phyloP scores from a whole-genome alignment of 208 protist species.

The Naegleria gruberi region DNA sequence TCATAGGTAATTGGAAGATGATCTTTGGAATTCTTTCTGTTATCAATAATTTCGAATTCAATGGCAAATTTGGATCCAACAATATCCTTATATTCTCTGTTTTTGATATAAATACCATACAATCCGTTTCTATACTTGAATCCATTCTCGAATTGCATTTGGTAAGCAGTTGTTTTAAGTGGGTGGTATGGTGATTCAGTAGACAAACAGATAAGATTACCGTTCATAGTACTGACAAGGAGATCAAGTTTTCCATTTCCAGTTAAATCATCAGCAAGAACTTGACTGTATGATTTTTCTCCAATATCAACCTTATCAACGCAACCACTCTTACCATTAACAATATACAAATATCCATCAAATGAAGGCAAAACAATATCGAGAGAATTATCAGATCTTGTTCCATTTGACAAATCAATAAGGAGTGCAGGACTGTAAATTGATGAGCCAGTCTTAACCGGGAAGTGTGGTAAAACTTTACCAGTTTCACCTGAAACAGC shows the following conservation, averaged over 20 bases:
- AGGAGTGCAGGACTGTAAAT: background rate
- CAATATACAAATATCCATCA: constrained; percentile 74
- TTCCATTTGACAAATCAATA: background rate
- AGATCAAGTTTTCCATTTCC: constrained; percentile 75
- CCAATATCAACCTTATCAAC: constrained; percentile 74
- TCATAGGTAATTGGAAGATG: background rate
- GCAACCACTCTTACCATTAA: constrained; percentile 61
- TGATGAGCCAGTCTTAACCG: constrained; percentile 32
- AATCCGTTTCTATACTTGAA: background rate
- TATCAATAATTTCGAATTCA: constrained; percentile 13
- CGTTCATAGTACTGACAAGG: constrained; percentile 67
- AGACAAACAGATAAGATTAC: constrained; percentile 71
- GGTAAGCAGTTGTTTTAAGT: background rate
- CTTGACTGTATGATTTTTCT: constrained; percentile 56
- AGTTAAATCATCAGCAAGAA: constrained; percentile 77
- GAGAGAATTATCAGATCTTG: constrained; percentile 24
- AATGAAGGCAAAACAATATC: constrained; percentile 67
- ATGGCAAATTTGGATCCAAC: background rate
- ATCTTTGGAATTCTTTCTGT: background rate
- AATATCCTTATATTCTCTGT: background rate
- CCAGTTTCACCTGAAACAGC: constrained; percentile 61
- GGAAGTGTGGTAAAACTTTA: constrained; percentile 51
- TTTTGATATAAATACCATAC: background rate
- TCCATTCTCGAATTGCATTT: background rate
- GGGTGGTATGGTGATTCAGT: constrained; percentile 59